phyloP scores from a whole-genome alignment of 331 rosid species.

The Malus hybrid region DNA sequence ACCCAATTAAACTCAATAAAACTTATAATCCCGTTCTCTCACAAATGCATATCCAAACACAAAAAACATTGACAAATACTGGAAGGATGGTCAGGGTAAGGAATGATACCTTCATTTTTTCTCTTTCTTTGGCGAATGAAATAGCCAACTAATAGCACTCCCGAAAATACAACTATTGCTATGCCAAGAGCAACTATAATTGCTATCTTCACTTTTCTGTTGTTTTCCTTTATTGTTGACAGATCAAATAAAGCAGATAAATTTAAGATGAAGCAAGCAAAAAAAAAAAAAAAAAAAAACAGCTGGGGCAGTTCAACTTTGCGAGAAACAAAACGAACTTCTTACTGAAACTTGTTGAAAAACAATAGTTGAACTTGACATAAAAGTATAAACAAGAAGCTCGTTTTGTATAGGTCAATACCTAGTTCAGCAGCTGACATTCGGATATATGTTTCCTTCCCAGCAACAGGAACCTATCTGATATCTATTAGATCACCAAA shows the following conservation, averaged over 20 bases:
- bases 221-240: not conserved
- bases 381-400: not conserved
- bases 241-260: not conserved
- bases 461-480: slow-evolving; percentile 28
- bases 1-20: not conserved
- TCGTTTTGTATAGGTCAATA: not conserved
- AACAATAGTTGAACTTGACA: too few species aligned
- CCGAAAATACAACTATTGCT: not conserved
- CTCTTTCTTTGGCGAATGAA: slow-evolving; percentile 10
- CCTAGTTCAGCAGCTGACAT: slow-evolving; percentile 50
- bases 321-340: not conserved
- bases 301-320: not conserved
- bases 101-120: slow-evolving; percentile 11
- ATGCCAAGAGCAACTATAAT: not conserved
- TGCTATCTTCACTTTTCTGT: slow-evolving; percentile 3
- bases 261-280: not conserved
- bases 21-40: not conserved
- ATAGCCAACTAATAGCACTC: slow-evolving; percentile 6
- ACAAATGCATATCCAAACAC: not conserved
- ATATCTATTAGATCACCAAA: slow-evolving; percentile 49
- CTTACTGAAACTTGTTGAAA: too few species aligned
- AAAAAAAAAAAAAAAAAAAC: not conserved
- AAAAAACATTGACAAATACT: not conserved
- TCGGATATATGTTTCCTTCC: slow-evolving; percentile 43
- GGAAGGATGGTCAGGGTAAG: not conserved